Conservation (phyloP, 108 stramenopile species). For the Pinguiococcus pyrenoidosus region DNA sequence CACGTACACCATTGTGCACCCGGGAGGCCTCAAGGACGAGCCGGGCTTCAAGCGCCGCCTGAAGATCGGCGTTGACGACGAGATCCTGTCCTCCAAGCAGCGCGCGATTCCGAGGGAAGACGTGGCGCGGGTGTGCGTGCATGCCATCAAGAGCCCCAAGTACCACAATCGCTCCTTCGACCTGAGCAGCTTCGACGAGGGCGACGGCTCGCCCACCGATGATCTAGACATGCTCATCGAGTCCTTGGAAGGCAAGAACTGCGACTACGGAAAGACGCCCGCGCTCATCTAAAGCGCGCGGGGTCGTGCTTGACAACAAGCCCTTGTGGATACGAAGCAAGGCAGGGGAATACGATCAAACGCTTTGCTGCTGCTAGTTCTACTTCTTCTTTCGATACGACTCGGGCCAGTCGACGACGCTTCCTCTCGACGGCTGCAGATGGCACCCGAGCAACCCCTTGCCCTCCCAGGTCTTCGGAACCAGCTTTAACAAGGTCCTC, state of each 20-base stretch:
- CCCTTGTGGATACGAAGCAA: no score
- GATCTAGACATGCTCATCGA: slow-evolving; percentile 38
- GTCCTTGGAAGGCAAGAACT: slow-evolving; percentile 43
- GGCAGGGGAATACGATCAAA: no score
- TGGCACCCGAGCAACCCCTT: no score
- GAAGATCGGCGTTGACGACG: slow-evolving; percentile 59
- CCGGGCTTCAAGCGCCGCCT: slow-evolving; percentile 55
- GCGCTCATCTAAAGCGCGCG: no score
- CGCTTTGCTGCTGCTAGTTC: no score
- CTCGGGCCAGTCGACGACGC: no score
- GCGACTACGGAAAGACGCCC: no score
- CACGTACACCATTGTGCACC: slow-evolving; percentile 71
- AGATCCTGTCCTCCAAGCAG: slow-evolving; percentile 38
- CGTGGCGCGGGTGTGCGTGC: slow-evolving; percentile 61
- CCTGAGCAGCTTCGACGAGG: slow-evolving; percentile 36
- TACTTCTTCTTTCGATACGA: no score
- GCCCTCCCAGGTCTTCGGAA: no score
- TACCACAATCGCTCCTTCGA: slow-evolving; percentile 51
- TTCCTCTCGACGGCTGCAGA: no score
- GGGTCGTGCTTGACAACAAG: no score
- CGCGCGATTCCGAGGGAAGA: slow-evolving; percentile 60
- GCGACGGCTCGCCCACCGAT: slow-evolving; percentile 25
- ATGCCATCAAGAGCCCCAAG: slow-evolving; percentile 35
- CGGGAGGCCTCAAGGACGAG: slow-evolving; percentile 63
- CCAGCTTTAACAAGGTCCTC: no score